Evolutionary conservation across 257 asterid species (phyloP).

Genomic region (Cynanchum wilfordii): DNA sequence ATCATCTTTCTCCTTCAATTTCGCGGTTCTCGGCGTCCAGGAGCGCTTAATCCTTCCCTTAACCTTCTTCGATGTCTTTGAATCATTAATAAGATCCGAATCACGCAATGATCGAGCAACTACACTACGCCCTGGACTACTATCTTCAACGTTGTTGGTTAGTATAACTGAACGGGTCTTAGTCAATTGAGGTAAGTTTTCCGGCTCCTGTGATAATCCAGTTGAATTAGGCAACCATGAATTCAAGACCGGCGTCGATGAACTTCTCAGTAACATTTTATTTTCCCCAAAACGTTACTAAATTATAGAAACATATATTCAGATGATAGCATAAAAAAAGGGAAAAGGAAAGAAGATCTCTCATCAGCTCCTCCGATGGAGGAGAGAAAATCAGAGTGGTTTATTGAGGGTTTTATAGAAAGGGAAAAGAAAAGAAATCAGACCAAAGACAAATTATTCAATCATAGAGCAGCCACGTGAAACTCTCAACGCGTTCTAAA

Average conservation of each 20-base stretch:
- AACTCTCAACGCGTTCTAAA: no score
- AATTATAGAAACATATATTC: background rate
- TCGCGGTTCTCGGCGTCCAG: slow-evolving; percentile 27
- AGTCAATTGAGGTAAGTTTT: slow-evolving; percentile 32
- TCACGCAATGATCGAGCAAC: slow-evolving; percentile 26
- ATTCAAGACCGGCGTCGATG: slow-evolving; percentile 55
- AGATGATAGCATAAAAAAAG: background rate
- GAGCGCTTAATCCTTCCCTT: slow-evolving; percentile 30
- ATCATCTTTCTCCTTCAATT: slow-evolving; percentile 29
- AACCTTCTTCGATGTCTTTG: slow-evolving; percentile 23
- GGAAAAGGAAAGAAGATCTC: background rate
- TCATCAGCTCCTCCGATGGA: background rate
- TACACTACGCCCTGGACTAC: slow-evolving; percentile 9
- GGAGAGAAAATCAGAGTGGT: background rate
- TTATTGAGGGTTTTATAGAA: slow-evolving; percentile 11
- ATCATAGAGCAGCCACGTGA: no score
- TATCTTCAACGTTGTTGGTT: slow-evolving; percentile 29
- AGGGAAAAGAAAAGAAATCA: background rate
- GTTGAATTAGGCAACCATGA: slow-evolving; percentile 47
- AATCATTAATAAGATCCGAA: slow-evolving; percentile 35
- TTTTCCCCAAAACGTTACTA: background rate
- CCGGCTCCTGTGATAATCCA: slow-evolving; percentile 51
- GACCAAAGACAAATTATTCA: background rate
- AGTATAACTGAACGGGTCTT: slow-evolving; percentile 43
- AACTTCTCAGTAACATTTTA: slow-evolving; percentile 50